These are phyloP conservation scores for Neofusicoccum umdonicola DNA, from an alignment of 2,329 filamentous ascomycete species.

Conservation along the genomic window DNA sequence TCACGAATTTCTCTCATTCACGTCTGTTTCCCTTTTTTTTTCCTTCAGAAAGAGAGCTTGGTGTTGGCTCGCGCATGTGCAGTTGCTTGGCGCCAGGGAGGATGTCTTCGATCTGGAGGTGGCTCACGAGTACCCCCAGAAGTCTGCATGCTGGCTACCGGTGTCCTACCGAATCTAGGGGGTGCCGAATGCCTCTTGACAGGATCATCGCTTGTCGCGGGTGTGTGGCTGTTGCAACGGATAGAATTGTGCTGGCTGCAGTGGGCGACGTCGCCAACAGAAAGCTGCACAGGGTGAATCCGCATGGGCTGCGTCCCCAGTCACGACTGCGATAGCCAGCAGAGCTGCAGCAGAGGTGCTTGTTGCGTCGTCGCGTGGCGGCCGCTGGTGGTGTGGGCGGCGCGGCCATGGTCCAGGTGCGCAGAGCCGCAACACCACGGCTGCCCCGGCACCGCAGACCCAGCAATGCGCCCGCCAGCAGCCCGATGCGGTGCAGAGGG, in stretches of 20 bases:
- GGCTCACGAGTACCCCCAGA: too few relatives aligned
- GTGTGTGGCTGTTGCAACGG: too few relatives aligned
- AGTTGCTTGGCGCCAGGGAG: neutral
- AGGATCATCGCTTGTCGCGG: too few relatives aligned
- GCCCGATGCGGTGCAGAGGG: neutral
- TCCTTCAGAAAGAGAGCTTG: neutral
- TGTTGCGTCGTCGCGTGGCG: neutral
- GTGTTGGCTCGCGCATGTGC: neutral
- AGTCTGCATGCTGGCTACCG: too few relatives aligned
- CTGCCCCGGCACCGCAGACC: neutral
- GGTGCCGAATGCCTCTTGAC: too few relatives aligned
- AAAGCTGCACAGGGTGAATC: too few relatives aligned
- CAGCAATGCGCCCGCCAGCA: neutral
- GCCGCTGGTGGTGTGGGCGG: neutral
- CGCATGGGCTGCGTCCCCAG: too few relatives aligned
- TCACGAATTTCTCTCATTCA: too few relatives aligned
- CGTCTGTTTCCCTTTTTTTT: too few relatives aligned
- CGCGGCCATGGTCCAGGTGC: neutral
- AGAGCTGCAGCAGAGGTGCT: neutral
- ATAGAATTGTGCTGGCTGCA: too few relatives aligned
- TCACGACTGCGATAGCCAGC: neutral
- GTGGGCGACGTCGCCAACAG: too few relatives aligned
- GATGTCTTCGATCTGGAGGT: neutral
- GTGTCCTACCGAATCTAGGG: too few relatives aligned
- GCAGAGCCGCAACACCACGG: constrained; percentile 9